phyloP scores from a whole-genome alignment of 768 basidiomycete genomes.

The Panaeolus cyanescens region DNA sequence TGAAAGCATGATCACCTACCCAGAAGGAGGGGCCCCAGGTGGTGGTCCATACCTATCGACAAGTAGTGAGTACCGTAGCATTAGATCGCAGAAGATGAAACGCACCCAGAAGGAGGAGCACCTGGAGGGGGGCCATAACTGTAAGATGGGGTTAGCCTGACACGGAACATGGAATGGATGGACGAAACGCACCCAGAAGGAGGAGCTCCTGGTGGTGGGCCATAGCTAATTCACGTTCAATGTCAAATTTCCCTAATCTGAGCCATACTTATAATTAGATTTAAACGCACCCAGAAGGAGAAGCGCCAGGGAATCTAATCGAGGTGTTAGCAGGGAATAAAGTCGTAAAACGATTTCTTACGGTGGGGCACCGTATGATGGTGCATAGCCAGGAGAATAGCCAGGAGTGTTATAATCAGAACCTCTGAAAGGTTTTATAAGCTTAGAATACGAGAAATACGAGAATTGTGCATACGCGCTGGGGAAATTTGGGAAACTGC shows the following conservation, averaged over 20 bases:
- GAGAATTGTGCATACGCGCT: slow-evolving; percentile 21
- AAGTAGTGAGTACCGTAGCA: not conserved
- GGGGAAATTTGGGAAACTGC: slow-evolving; percentile 31
- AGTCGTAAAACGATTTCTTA: not conserved
- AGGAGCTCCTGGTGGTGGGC: slow-evolving; percentile 26
- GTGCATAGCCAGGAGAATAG: slow-evolving; percentile 43
- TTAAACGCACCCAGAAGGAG: slow-evolving; percentile 20
- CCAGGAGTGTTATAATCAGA: slow-evolving; percentile 23
- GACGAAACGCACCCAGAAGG: slow-evolving; percentile 15
- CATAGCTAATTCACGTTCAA: slow-evolving; percentile 15
- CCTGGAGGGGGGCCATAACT: slow-evolving; percentile 27
- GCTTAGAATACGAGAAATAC: not conserved
- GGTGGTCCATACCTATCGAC: slow-evolving; percentile 19
- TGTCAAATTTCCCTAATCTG: too few species aligned
- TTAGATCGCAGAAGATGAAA: not conserved
- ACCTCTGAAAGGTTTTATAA: not conserved
- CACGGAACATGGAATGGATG: not conserved
- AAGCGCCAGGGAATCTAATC: slow-evolving; percentile 14
- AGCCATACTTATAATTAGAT: too few species aligned
- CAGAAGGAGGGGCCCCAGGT: slow-evolving; percentile 26
- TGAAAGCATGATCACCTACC: slow-evolving; percentile 11
- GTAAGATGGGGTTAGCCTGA: not conserved
- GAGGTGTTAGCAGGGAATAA: not conserved
- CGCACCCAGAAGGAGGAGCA: slow-evolving; percentile 16
- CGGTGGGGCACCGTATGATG: slow-evolving; percentile 29